Conservation (phyloP, 208 protist species). For the Acanthamoeba castellanii region DNA sequence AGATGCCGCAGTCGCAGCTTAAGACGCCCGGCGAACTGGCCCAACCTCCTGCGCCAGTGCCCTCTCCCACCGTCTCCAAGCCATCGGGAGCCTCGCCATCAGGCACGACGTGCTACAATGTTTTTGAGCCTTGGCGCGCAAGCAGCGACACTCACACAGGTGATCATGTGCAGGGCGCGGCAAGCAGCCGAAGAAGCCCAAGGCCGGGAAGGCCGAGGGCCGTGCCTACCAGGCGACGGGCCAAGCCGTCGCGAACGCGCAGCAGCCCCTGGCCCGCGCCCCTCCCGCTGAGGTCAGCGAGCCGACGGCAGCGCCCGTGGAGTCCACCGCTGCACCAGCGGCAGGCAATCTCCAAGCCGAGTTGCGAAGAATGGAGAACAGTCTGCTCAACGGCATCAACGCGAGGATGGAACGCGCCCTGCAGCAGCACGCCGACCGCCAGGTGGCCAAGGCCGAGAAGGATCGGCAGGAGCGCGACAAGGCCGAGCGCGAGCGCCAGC, state of each 20-base stretch:
- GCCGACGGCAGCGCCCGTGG: not conserved
- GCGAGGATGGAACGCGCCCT: constrained; percentile 19
- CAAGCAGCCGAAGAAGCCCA: constrained; percentile 30
- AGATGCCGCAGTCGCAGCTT: not conserved
- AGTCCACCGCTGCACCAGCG: not conserved
- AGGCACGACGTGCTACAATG: not conserved
- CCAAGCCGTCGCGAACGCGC: not conserved
- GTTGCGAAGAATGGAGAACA: not conserved
- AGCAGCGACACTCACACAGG: not conserved
- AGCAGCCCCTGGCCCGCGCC: not conserved
- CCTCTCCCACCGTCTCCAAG: not conserved
- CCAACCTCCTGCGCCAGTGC: not conserved
- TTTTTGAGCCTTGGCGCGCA: not conserved
- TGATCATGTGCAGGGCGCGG: not conserved
- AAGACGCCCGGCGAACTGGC: not conserved
- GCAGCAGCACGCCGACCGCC: constrained; percentile 46
- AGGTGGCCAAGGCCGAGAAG: constrained; percentile 60
- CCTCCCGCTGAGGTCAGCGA: not conserved
- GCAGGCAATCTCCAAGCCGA: constrained; percentile 3
- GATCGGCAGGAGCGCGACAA: constrained; percentile 48
- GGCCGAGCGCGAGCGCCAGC: constrained; percentile 33
- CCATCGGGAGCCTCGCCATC: not conserved
- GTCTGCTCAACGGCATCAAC: not conserved
- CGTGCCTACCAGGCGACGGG: not conserved
- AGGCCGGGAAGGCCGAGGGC: not conserved